Evolutionary conservation across 2,329 filamentous ascomycete species (phyloP).

Genomic region (Sporothrix curviconia): DNA sequence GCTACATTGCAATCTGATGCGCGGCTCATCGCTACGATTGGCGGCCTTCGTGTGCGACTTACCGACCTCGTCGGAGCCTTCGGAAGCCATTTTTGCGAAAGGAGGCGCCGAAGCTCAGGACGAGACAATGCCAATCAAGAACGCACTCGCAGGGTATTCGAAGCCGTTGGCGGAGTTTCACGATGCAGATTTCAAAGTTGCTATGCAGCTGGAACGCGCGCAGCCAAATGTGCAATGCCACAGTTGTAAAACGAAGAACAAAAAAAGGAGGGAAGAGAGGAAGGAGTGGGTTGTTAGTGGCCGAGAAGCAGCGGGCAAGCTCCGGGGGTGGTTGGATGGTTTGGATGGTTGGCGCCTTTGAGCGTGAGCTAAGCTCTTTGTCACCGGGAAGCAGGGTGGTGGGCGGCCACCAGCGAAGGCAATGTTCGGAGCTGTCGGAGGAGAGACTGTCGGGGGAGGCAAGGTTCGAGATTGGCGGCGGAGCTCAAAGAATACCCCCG

Average conservation of each 20-base stretch:
- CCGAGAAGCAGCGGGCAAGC: background rate
- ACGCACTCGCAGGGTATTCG: no score
- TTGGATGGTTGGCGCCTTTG: background rate
- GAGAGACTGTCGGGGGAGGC: background rate
- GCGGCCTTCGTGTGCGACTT: constrained; percentile 7
- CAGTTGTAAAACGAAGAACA: background rate
- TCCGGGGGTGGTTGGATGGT: no score
- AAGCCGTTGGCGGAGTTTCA: background rate
- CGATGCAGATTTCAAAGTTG: background rate
- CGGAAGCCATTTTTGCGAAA: constrained; percentile 24
- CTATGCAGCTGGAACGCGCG: background rate
- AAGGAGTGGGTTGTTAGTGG: no score
- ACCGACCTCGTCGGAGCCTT: constrained; percentile 25
- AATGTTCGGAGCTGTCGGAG: background rate
- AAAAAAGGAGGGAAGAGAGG: background rate
- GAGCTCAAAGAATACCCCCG: background rate
- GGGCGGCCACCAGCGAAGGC: background rate
- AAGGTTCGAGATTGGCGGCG: background rate
- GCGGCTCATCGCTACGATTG: no score
- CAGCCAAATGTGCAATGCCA: background rate
- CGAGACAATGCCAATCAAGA: background rate
- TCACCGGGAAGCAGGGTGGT: background rate
- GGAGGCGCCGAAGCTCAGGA: constrained; percentile 3
- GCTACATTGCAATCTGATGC: no score
- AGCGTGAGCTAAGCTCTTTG: background rate